Conservation (phyloP, 129 eudicot genomes). For the Artemisia argyi region DNA sequence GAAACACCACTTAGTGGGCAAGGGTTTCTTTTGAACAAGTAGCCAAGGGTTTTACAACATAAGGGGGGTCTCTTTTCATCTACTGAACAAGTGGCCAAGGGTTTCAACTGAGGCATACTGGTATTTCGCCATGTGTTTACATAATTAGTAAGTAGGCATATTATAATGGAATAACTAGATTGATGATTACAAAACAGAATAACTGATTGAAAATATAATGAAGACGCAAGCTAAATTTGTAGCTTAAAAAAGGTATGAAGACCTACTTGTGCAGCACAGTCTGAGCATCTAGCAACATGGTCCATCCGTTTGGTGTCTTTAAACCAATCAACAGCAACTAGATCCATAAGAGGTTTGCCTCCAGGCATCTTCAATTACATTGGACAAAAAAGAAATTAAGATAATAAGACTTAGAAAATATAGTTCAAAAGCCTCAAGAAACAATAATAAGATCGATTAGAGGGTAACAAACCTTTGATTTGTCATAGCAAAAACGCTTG, state of each 20-base stretch:
- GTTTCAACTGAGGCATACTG: no score
- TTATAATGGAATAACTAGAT: constrained; percentile 5
- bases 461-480: constrained; percentile 62
- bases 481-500: constrained; percentile 74
- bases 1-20: no score
- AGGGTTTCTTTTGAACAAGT: no score
- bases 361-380: constrained; percentile 61
- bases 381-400: constrained; percentile 26
- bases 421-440: constrained; percentile 3
- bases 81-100: no score
- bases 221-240: background rate
- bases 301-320: constrained; percentile 95
- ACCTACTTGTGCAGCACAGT: constrained; percentile 96
- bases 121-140: no score
- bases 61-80: no score
- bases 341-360: constrained; percentile 97
- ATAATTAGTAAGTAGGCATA: constrained; percentile 3
- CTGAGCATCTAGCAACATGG: constrained; percentile 91
- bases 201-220: constrained; percentile 6
- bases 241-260: constrained; percentile 31
- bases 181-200: no score
- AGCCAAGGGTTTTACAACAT: no score
- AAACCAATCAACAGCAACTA: constrained; percentile 99
- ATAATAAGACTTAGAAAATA: constrained; percentile 9
- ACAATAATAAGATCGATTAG: constrained; percentile 14